Percentiles rank a stretch among this genome's conserved stretches.
These are phyloP conservation scores for Exophiala sp. DNA, from an alignment of 2,329 filamentous ascomycete species.

Conservation along the genomic window DNA sequence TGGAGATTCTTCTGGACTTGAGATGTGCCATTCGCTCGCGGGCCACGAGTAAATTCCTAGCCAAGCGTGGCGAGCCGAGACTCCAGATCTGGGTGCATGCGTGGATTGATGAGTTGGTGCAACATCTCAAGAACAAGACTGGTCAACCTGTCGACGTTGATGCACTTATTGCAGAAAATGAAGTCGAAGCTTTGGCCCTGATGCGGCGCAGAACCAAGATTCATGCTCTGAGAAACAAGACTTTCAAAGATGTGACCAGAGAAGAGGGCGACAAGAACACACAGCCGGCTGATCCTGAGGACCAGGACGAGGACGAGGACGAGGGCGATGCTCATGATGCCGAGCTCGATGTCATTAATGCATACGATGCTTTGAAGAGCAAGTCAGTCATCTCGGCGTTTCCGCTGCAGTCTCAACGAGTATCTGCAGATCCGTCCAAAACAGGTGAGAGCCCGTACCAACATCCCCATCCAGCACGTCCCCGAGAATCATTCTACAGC, in stretches of 20 bases:
- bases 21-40: constrained; percentile 24
- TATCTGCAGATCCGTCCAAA: constrained; percentile 5
- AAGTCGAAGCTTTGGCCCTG: constrained; percentile 5
- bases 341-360: not conserved
- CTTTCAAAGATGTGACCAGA: constrained; percentile 1
- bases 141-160: constrained; percentile 11
- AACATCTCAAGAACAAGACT: constrained; percentile 1
- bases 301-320: not conserved
- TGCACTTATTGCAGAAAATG: constrained; percentile 7
- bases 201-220: constrained; percentile 15
- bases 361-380: not conserved
- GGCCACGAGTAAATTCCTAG: constrained; percentile 11
- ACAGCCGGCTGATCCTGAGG: not conserved
- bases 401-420: not conserved
- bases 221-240: constrained; percentile 6
- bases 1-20: constrained; percentile 31
- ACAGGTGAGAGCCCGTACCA: constrained; percentile 10
- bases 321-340: not conserved
- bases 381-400: not conserved
- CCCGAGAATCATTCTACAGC: constrained; percentile 1
- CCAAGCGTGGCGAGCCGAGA: constrained; percentile 15
- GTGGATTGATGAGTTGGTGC: constrained; percentile 15
- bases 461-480: not conserved
- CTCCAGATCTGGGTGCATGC: constrained; percentile 17
- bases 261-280: not conserved